Evolutionary conservation across 2,329 filamentous ascomycete genomes (phyloP).

Genomic region (Cladosporium phlei): DNA sequence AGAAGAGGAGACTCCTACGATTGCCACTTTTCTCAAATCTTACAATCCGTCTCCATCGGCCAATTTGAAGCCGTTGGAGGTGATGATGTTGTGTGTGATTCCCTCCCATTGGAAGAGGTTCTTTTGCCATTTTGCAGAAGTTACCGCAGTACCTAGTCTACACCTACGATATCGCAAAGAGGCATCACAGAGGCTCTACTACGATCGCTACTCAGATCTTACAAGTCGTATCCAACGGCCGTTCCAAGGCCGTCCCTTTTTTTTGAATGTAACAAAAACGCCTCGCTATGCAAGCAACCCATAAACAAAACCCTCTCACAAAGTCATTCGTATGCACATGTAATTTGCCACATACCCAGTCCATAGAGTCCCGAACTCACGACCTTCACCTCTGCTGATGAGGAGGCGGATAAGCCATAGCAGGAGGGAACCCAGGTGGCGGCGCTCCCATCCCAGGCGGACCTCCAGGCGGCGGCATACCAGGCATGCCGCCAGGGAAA

Average conservation of each 20-base stretch:
- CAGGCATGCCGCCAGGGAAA: slow-evolving; percentile 35
- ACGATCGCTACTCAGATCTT: background rate
- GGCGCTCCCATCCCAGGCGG: background rate
- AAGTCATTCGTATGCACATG: background rate
- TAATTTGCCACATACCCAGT: too few species aligned
- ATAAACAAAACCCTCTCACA: background rate
- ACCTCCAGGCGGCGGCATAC: slow-evolving; percentile 32
- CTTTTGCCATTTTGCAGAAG: too few species aligned
- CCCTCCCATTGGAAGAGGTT: too few species aligned
- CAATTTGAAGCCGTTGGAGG: too few species aligned
- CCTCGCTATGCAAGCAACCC: slow-evolving; percentile 10
- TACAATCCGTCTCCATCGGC: too few species aligned
- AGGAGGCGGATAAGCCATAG: background rate
- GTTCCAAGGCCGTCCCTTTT: background rate
- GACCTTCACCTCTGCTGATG: slow-evolving; percentile 1
- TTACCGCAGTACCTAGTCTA: too few species aligned
- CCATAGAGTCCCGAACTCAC: background rate
- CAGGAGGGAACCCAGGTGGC: background rate
- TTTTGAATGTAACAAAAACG: background rate
- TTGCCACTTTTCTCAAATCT: too few species aligned
- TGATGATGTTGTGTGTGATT: too few species aligned
- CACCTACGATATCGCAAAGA: background rate
- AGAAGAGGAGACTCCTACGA: too few species aligned
- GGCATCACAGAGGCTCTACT: background rate
- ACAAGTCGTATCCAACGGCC: background rate